Evolutionary conservation across 2,329 filamentous ascomycete species (phyloP).

Genomic region (Sordariomycetes sp.): DNA sequence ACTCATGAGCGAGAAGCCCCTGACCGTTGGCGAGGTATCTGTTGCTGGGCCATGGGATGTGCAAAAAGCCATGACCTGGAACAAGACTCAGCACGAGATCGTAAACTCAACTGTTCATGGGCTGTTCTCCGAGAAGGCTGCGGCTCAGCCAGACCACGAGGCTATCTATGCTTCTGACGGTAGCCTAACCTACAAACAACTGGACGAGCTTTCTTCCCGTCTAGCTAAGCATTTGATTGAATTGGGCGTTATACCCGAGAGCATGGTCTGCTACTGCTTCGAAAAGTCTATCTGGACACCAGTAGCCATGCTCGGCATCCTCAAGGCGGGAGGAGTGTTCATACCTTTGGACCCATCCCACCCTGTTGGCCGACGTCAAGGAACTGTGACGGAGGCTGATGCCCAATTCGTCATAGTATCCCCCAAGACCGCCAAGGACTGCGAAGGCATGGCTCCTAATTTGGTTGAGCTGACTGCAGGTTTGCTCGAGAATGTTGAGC

Average conservation of each 20-base stretch:
- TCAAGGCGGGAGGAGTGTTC: slow-evolving; percentile 18
- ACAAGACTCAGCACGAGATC: not conserved
- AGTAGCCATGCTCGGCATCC: slow-evolving; percentile 14
- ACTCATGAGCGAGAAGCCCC: slow-evolving; percentile 2
- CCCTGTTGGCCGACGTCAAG: slow-evolving; percentile 3
- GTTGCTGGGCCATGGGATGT: not conserved
- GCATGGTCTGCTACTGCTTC: slow-evolving; percentile 13
- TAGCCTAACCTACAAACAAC: slow-evolving; percentile 11
- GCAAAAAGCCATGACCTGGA: slow-evolving; percentile 22
- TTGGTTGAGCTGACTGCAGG: not conserved
- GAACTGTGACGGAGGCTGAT: slow-evolving; percentile 4
- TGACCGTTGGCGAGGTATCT: not conserved
- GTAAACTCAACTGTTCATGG: slow-evolving; percentile 3
- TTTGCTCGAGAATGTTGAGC: not conserved
- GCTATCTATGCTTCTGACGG: slow-evolving; percentile 1
- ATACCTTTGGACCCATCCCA: slow-evolving; percentile 14
- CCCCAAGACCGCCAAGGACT: slow-evolving; percentile 12
- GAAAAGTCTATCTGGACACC: slow-evolving; percentile 16
- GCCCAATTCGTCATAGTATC: slow-evolving; percentile 7
- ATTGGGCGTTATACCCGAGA: slow-evolving; percentile 1
- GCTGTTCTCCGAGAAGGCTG: slow-evolving; percentile 5
- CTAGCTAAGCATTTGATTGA: slow-evolving; percentile 9
- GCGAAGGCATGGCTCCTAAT: not conserved
- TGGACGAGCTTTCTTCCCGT: slow-evolving; percentile 10
- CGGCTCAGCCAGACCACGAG: not conserved